Percentiles rank a stretch among this genome's conserved stretches.
These are phyloP conservation scores for Dendrobium huoshanense DNA, from an alignment of 106 monocot genomes.

Conservation along the genomic window DNA sequence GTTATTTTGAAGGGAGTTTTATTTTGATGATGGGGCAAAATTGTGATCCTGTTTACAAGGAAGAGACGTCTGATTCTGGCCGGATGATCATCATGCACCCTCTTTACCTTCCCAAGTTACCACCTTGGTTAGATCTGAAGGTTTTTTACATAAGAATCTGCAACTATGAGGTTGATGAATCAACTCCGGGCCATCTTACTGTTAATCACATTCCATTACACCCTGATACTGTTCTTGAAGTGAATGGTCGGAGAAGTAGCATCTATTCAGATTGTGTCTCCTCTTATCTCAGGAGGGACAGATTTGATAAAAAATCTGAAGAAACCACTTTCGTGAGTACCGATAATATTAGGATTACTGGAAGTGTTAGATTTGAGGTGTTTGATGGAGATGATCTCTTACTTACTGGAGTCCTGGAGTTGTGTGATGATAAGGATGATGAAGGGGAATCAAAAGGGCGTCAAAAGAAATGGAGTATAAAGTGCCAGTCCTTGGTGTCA, in stretches of 20 bases:
- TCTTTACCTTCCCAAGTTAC: conserved; percentile 40
- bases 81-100: conserved; percentile 63
- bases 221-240: conserved; percentile 31
- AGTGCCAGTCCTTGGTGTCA: conserved; percentile 13
- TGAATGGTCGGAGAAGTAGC: conserved; percentile 40
- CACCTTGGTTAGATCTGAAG: conserved; percentile 24
- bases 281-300: conserved; percentile 48
- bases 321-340: conserved; percentile 61
- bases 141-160: conserved; percentile 55
- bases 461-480: conserved; percentile 24
- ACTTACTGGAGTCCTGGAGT: conserved; percentile 29
- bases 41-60: conserved; percentile 7
- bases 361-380: conserved; percentile 67
- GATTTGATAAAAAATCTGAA: conserved; percentile 49
- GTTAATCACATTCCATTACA: conserved; percentile 47
- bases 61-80: conserved; percentile 16
- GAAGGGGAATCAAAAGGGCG: conserved; percentile 19
- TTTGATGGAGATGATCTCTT: conserved; percentile 31
- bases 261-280: conserved; percentile 31
- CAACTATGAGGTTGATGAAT: conserved; percentile 42
- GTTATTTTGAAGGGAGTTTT: neutral
- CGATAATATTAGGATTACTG: conserved; percentile 46
- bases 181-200: conserved; percentile 36
- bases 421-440: conserved; percentile 27
- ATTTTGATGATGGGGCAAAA: conserved; percentile 15